Percentiles rank a stretch among this genome's conserved stretches.
phyloP scores from a whole-genome alignment of 345 rosid species.

The Brassica cretica region DNA sequence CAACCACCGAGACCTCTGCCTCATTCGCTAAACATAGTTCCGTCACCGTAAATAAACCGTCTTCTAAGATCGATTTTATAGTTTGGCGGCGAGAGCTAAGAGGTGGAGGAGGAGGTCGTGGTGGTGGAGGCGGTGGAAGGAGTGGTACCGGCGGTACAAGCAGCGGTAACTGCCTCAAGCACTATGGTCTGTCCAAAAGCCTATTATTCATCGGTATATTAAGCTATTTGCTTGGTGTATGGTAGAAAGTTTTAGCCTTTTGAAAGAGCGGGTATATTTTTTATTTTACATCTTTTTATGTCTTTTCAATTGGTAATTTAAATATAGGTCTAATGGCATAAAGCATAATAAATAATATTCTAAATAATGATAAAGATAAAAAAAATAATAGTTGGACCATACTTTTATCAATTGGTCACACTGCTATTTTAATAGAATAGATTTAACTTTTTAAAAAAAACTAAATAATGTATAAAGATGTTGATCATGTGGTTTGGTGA shows the following conservation, averaged over 20 bases:
- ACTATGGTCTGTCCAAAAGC: neutral
- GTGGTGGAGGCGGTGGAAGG: slow-evolving; percentile 3
- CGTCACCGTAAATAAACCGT: neutral
- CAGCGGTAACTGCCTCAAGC: neutral
- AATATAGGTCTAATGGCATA: no score
- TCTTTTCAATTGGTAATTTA: no score
- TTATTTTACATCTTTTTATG: no score
- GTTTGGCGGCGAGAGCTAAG: slow-evolving; percentile 17
- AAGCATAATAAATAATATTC: no score
- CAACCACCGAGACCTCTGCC: slow-evolving; percentile 15
- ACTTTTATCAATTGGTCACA: no score
- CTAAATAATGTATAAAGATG: neutral
- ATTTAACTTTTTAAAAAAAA: neutral
- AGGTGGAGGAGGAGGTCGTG: neutral
- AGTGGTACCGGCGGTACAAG: neutral
- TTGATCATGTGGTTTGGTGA: neutral
- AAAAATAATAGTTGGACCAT: no score
- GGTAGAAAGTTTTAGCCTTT: neutral
- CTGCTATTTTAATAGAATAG: no score
- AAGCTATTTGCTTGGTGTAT: neutral
- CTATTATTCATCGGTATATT: neutral
- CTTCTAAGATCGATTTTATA: neutral
- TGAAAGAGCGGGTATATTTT: no score
- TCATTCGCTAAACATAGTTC: slow-evolving; percentile 3
- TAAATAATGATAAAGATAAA: no score